Evolutionary conservation across 352 stramenopile genomes (phyloP).

Genomic region (Globisporangium alternatum): DNA sequence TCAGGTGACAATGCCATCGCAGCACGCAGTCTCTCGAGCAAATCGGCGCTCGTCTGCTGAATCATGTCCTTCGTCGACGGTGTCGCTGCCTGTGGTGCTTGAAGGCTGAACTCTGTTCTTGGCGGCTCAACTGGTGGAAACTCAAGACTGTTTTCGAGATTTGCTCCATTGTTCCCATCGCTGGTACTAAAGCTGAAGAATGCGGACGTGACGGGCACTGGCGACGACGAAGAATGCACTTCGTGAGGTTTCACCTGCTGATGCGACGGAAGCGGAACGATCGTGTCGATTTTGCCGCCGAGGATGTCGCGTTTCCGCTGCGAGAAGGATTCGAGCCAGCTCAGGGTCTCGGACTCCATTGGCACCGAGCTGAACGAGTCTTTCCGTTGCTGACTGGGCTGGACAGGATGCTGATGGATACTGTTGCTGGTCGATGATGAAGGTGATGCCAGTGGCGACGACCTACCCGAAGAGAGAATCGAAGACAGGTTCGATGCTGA

Average conservation of each 20-base stretch:
- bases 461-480: background rate
- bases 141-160: background rate
- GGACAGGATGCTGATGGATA: background rate
- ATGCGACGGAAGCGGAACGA: constrained; percentile 1
- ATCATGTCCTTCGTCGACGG: constrained; percentile 5
- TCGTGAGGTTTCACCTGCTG: background rate
- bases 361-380: constrained; percentile 17
- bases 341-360: constrained; percentile 44
- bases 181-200: background rate
- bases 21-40: constrained; percentile 9
- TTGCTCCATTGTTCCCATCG: background rate
- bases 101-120: background rate
- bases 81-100: background rate
- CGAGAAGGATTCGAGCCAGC: constrained; percentile 59
- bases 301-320: constrained; percentile 71
- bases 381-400: constrained; percentile 1
- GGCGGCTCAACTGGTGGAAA: background rate
- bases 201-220: background rate
- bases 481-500: constrained; percentile 9
- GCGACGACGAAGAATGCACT: background rate
- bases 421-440: background rate
- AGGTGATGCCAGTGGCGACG: background rate
- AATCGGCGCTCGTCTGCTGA: constrained; percentile 12
- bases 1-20: constrained; percentile 9
- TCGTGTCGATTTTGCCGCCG: constrained; percentile 26